phyloP scores from a whole-genome alignment of 2,329 filamentous ascomycete species.

The Curvularia eragrostidis region DNA sequence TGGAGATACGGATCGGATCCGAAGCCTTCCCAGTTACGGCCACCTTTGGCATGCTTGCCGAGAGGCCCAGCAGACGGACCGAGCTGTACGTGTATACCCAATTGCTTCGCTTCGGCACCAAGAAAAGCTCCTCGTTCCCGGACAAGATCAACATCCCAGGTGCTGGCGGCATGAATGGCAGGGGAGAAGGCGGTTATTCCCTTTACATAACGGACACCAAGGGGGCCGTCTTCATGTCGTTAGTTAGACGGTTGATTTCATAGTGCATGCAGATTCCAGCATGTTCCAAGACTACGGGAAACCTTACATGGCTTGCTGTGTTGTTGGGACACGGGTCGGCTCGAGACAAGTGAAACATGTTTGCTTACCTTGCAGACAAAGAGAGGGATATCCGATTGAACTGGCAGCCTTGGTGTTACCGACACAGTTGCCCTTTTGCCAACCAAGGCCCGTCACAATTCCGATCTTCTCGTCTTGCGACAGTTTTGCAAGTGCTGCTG shows the following conservation, averaged over 20 bases:
- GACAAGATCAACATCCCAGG: constrained; percentile 48
- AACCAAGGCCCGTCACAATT: constrained; percentile 49
- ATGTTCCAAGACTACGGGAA: neutral
- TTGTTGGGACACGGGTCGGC: neutral
- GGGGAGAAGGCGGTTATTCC: constrained; percentile 50
- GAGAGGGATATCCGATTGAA: constrained; percentile 47
- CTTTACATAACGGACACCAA: constrained; percentile 49
- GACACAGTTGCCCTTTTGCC: constrained; percentile 45
- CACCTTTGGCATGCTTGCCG: constrained; percentile 50
- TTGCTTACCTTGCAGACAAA: constrained; percentile 50
- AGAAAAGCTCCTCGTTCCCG: constrained; percentile 45
- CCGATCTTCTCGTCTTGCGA: constrained; percentile 50
- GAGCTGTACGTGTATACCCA: constrained; percentile 54
- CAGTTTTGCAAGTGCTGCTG: constrained; percentile 49
- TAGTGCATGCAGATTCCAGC: neutral
- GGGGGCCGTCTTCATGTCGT: constrained; percentile 44
- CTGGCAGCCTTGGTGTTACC: constrained; percentile 46
- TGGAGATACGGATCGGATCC: constrained; percentile 58
- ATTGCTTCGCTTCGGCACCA: constrained; percentile 50
- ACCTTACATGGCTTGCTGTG: neutral
- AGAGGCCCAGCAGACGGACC: constrained; percentile 53
- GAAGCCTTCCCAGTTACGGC: constrained; percentile 60
- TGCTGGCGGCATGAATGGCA: constrained; percentile 49
- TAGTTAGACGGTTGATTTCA: constrained; percentile 4
- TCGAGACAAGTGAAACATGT: neutral